Evolutionary conservation across 2,329 filamentous ascomycete genomes (phyloP).

Genomic region (Diaporthe eres): DNA sequence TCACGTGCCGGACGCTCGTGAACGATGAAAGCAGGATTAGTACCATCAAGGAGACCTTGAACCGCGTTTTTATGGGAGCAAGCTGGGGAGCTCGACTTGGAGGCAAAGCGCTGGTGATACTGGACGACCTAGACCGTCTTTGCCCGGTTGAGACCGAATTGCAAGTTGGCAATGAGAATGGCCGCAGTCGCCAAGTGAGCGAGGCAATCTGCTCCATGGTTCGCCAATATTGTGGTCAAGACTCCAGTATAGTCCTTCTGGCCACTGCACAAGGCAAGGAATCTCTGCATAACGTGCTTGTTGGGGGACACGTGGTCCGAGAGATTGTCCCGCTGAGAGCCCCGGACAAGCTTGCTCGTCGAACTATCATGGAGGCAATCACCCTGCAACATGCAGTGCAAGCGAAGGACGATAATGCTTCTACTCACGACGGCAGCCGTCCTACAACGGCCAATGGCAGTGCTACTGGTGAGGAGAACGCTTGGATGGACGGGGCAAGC

Average conservation of each 20-base stretch:
- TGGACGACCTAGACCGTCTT: constrained; percentile 94
- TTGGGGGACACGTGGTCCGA: constrained; percentile 91
- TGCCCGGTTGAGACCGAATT: constrained; percentile 96
- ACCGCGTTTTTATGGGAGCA: constrained; percentile 87
- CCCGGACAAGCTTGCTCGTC: constrained; percentile 90
- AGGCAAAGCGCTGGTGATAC: constrained; percentile 85
- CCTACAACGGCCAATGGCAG: constrained; percentile 70
- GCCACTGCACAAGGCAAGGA: constrained; percentile 96
- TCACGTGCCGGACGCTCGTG: constrained; percentile 87
- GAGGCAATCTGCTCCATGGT: constrained; percentile 89
- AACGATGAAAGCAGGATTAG: constrained; percentile 92
- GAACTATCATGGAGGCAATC: constrained; percentile 86
- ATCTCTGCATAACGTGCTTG: constrained; percentile 88
- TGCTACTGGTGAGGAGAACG: constrained; percentile 63
- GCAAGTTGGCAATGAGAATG: constrained; percentile 93
- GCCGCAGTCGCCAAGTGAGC: constrained; percentile 90
- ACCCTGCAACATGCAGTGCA: constrained; percentile 68
- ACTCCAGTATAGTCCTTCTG: constrained; percentile 86
- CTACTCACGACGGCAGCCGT: constrained; percentile 63
- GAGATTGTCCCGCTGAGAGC: constrained; percentile 93
- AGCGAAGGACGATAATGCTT: constrained; percentile 54
- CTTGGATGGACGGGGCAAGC: constrained; percentile 83
- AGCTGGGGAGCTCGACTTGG: constrained; percentile 92
- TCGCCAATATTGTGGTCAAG: constrained; percentile 84
- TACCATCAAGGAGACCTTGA: constrained; percentile 90